Conservation (phyloP, 2,329 filamentous ascomycete genomes). For the Aspergillus chevalieri region DNA sequence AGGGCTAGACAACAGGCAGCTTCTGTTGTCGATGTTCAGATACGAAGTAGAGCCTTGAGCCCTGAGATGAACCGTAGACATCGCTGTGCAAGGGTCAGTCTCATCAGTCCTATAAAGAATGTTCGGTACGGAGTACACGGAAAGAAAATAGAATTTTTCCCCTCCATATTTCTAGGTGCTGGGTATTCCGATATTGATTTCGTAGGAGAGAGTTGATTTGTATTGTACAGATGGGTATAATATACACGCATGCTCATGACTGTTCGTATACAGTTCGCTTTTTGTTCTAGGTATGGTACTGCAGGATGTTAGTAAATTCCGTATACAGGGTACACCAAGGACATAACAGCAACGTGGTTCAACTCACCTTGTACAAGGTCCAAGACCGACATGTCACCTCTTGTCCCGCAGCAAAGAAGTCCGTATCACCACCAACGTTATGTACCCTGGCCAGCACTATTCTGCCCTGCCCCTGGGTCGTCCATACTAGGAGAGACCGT, state of each 20-base stretch:
- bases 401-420: not conserved
- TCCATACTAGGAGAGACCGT: conserved; percentile 56
- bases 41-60: not conserved
- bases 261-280: not conserved
- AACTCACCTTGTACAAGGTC: not conserved
- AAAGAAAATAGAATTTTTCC: no score
- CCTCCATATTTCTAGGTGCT: not conserved
- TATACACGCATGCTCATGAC: conserved; percentile 1
- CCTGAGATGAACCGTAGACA: not conserved
- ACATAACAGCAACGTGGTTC: not conserved
- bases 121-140: no score
- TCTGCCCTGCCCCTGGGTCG: conserved; percentile 12
- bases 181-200: not conserved
- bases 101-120: no score
- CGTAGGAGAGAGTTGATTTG: not conserved
- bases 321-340: not conserved
- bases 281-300: not conserved
- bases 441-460: conserved; percentile 15
- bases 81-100: not conserved
- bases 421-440: conserved; percentile 9
- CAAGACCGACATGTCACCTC: not conserved
- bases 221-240: conserved; percentile 1
- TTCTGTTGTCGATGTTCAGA: no score
- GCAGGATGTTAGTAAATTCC: not conserved
- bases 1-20: no score